A percentile compares a stretch with the other conserved stretches of the same genome.
These are phyloP conservation scores for Trichocladium antarcticum DNA, from an alignment of 495 filamentous ascomycete species.

Conservation along the genomic window DNA sequence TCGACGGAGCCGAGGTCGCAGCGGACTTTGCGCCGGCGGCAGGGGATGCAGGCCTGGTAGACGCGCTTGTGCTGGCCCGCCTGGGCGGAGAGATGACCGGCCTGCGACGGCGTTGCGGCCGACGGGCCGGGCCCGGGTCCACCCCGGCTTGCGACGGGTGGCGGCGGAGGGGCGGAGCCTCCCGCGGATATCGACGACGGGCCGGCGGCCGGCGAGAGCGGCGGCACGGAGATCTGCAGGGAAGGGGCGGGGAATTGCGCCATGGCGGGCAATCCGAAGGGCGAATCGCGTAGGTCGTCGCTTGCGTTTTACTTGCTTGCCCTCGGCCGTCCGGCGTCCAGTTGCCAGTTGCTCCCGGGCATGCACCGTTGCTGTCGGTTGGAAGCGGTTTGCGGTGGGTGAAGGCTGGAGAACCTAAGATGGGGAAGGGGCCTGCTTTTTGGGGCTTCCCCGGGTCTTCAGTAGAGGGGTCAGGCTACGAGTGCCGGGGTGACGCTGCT, in stretches of 20 bases:
- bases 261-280: slow-evolving; percentile 16
- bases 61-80: slow-evolving; percentile 54
- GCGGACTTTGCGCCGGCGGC: slow-evolving; percentile 80
- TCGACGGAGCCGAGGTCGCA: slow-evolving; percentile 93
- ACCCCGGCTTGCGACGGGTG: slow-evolving; percentile 12
- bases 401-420: slow-evolving; percentile 10
- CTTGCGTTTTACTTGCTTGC: background rate
- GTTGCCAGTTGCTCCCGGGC: background rate
- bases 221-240: slow-evolving; percentile 20
- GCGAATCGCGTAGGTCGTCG: background rate
- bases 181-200: slow-evolving; percentile 16
- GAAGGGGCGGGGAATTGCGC: slow-evolving; percentile 22
- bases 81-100: slow-evolving; percentile 9
- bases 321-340: background rate
- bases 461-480: slow-evolving; percentile 4
- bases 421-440: slow-evolving; percentile 17
- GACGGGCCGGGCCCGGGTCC: slow-evolving; percentile 10
- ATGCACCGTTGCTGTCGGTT: slow-evolving; percentile 14
- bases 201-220: slow-evolving; percentile 20
- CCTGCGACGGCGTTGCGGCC: slow-evolving; percentile 4
- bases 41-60: slow-evolving; percentile 85
- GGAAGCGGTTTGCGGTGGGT: slow-evolving; percentile 27
- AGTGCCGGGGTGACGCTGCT: slow-evolving; percentile 3
- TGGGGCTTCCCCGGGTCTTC: background rate
- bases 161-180: slow-evolving; percentile 13